Base-by-base conservation (phyloP, 257 asterid genomes). In the Forsythia suspensa region DNA sequence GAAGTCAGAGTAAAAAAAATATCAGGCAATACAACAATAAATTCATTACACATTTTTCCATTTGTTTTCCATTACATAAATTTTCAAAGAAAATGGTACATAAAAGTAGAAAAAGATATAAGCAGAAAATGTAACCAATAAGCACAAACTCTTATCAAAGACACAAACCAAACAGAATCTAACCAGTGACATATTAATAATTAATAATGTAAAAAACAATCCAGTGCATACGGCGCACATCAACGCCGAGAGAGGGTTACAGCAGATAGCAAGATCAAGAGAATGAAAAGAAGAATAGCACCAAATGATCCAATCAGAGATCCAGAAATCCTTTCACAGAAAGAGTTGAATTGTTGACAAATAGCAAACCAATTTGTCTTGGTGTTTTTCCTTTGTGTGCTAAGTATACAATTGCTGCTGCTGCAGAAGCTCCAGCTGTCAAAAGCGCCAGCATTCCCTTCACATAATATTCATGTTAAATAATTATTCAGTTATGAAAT, bases 401-500 rank as follows among this genome's bases (percentile, higher is more conserved):
- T 24, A 87, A 79, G 77, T 87, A 82, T 0, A 87, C 88, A 12
- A 87, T 84, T 15, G 90, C 88, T 71, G 87, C 82, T 61, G 90
- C 85, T n/a, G 90, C 87, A 0, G 90, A 84, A 29, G 90, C 88
- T 73, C 85, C 90, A 1, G 80, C 85, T 1, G 87, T 79, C 81
- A 85, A 73, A 16, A 87, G 82, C 4, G 72, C 84, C 77, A 80
- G 18, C 88, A 81, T 86, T 80, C 79, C 87, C 90, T 87, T 29
- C 34, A 9, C 80, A 82, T 10, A 55, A 13, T 24, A 24, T 24
- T 24, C 24, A 24, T 24, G 24, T 24, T 24, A 24, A 24, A 24
- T 3, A 11, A 3, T 29, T 29, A 29, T 29, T 29, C 34, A 29
- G 34, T 29, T 29, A 29, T 1, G 34, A 29, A 29, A 29, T 29